Percentiles rank a stretch among this genome's conserved stretches.
These are phyloP conservation scores for Backusella circina DNA, from an alignment of 192 early-diverging fungal genomes.

Conservation along the genomic window DNA sequence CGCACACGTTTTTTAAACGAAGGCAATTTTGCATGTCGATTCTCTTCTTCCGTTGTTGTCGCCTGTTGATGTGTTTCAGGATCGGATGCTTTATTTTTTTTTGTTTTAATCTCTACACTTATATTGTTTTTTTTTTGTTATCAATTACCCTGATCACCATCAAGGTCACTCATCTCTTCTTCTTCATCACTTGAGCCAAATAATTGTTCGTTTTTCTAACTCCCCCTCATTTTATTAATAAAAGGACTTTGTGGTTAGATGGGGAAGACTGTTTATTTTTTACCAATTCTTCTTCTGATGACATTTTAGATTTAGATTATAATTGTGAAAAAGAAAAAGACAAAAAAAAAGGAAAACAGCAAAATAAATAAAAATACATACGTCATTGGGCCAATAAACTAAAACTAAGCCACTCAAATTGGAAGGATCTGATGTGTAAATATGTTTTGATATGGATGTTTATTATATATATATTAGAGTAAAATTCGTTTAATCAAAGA, in stretches of 20 bases:
- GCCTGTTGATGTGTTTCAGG: background rate
- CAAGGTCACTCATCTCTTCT: constrained; percentile 34
- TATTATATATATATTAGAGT: background rate
- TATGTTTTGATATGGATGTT: background rate
- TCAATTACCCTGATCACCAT: constrained; percentile 26
- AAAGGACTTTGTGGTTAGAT: background rate
- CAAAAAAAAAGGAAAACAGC: background rate
- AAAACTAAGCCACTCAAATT: background rate
- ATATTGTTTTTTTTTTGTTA: background rate
- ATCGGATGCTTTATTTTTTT: background rate
- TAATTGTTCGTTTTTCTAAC: constrained; percentile 1
- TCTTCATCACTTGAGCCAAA: constrained; percentile 18
- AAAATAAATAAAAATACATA: background rate
- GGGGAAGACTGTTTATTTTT: background rate
- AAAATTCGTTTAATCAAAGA: constrained; percentile 79
- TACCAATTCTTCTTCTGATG: constrained; percentile 1
- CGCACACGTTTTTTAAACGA: constrained; percentile 32
- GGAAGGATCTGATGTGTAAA: background rate
- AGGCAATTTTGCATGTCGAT: constrained; percentile 14
- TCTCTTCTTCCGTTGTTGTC: background rate
- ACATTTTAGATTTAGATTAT: background rate
- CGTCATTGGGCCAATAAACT: background rate
- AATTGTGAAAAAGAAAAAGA: background rate
- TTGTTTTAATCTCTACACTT: background rate
- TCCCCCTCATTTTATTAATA: background rate